A percentile compares a stretch with the other conserved stretches of the same genome.
Evolutionary conservation across 2,329 filamentous ascomycete genomes (phyloP).

Genomic region (Ophiosphaerella narmari): DNA sequence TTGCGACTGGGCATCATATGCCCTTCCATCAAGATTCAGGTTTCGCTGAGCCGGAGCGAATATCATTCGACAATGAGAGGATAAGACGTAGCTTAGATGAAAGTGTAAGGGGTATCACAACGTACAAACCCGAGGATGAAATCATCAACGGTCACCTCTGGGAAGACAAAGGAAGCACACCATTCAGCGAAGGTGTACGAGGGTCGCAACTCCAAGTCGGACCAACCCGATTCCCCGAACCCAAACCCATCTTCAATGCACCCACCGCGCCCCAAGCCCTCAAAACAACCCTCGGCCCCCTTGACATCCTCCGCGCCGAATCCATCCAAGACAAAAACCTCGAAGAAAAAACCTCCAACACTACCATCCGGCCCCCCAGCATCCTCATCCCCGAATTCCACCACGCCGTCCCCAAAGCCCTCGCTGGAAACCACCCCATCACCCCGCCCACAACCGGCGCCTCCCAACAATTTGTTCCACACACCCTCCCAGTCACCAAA

Average conservation of each 20-base stretch:
- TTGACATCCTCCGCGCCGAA: constrained; percentile 13
- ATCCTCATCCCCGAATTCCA: constrained; percentile 29
- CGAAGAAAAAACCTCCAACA: constrained; percentile 38
- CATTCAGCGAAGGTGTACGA: constrained; percentile 25
- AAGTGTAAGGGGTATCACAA: constrained; percentile 21
- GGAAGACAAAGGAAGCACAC: constrained; percentile 27
- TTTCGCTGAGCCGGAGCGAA: constrained; percentile 27
- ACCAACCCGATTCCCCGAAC: constrained; percentile 3
- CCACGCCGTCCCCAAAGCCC: constrained; percentile 19
- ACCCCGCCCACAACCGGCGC: constrained; percentile 5
- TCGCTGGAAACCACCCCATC: constrained; percentile 8
- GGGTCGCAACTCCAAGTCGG: constrained; percentile 18
- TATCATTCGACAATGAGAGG: constrained; percentile 29
- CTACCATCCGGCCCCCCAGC: constrained; percentile 37
- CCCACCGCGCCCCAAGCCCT: not conserved
- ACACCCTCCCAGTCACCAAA: not conserved
- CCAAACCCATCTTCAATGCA: constrained; percentile 4
- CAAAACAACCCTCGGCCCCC: constrained; percentile 9
- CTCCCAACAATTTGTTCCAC: not conserved
- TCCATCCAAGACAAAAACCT: constrained; percentile 25
- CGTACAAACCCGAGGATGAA: constrained; percentile 19
- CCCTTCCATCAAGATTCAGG: constrained; percentile 45
- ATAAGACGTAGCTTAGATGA: constrained; percentile 33
- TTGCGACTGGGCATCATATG: constrained; percentile 28
- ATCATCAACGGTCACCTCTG: constrained; percentile 29